Base-by-base conservation (phyloP, 2,329 filamentous ascomycete species). In the Stemphylium lycopersici region DNA sequence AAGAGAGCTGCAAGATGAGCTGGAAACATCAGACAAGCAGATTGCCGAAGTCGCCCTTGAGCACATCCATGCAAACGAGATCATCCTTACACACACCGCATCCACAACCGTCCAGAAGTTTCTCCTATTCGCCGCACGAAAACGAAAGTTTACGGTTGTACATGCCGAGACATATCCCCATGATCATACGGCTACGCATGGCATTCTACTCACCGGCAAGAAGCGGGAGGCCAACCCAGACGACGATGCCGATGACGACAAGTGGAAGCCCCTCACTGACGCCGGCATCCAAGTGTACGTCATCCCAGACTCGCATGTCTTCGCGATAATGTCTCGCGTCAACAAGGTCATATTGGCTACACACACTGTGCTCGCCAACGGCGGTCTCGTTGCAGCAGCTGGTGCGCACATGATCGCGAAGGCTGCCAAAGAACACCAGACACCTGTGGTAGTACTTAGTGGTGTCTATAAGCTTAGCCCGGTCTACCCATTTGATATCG, bases 391-490 rank as follows among this genome's bases (percentile, higher is more conserved):
- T 24, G 90, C 91, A 15, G 89, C 92, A 36, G 87, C 90, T 4
- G 95, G 95, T n/a, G 90, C 90, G 8, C 87, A 86, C 16, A 86
- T 90, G 36, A 90, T 98, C 61, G 91, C 93, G 4, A 87, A 89
- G 58, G 92, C 93, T 6, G 95, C 95, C 12, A 89, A 89, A 70
- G 87, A 89, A 62, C 89, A 93, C 67, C 86, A 88, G 61, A 91
- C 89, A 20, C 90, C 92, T 0, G 93, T 99, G 15, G 87, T 98
- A 20, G 91, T 96, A 3, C 84, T 99, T 38, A 90, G 89, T 47
- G 93, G 92, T 29, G 88, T 98, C 16, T 98, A 97, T 81, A 96
- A 96, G 77, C 84, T 99, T 50, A 96, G 91, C 64, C 93, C 95
- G 0, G 87, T 96, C 55, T 93, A 92, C 67, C 90, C 92, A 1